phyloP scores from a whole-genome alignment of 495 filamentous ascomycete species.

The Hyphodiscus hymeniophilus region DNA sequence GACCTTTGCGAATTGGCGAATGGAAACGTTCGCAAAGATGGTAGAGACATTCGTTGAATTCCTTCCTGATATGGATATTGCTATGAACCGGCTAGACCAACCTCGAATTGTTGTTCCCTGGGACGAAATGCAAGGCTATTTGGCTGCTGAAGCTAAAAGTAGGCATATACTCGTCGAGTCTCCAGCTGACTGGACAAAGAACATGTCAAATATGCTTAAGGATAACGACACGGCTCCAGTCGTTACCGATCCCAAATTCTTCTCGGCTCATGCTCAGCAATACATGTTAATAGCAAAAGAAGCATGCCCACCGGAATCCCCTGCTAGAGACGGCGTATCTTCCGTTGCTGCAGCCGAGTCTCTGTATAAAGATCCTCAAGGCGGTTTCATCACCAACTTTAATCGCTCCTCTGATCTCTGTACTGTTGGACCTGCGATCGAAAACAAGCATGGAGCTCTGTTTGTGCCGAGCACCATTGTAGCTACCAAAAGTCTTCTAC shows the following conservation, averaged over 20 bases:
- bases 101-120: slow-evolving; percentile 58
- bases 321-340: slow-evolving; percentile 35
- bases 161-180: slow-evolving; percentile 13
- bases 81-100: slow-evolving; percentile 62
- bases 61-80: slow-evolving; percentile 65
- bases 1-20: slow-evolving; percentile 46
- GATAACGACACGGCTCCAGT: slow-evolving; percentile 6
- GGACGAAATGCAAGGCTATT: slow-evolving; percentile 47
- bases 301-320: slow-evolving; percentile 52
- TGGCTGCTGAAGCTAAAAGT: slow-evolving; percentile 9
- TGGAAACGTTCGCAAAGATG: slow-evolving; percentile 36
- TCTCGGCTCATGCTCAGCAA: slow-evolving; percentile 13
- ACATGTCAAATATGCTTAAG: slow-evolving; percentile 15
- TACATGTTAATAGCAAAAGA: slow-evolving; percentile 45
- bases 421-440: slow-evolving; percentile 40
- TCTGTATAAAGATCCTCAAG: slow-evolving; percentile 30
- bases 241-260: slow-evolving; percentile 14
- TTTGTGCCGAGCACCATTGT: slow-evolving; percentile 53
- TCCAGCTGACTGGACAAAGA: slow-evolving; percentile 13
- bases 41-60: slow-evolving; percentile 49
- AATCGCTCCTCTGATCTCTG: slow-evolving; percentile 59
- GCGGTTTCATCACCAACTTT: slow-evolving; percentile 57
- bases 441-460: slow-evolving; percentile 60
- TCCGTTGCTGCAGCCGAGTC: slow-evolving; percentile 24
- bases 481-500: slow-evolving; percentile 49